Conservation (phyloP, 768 basidiomycete species). For the Pleurotus eryngii region DNA sequence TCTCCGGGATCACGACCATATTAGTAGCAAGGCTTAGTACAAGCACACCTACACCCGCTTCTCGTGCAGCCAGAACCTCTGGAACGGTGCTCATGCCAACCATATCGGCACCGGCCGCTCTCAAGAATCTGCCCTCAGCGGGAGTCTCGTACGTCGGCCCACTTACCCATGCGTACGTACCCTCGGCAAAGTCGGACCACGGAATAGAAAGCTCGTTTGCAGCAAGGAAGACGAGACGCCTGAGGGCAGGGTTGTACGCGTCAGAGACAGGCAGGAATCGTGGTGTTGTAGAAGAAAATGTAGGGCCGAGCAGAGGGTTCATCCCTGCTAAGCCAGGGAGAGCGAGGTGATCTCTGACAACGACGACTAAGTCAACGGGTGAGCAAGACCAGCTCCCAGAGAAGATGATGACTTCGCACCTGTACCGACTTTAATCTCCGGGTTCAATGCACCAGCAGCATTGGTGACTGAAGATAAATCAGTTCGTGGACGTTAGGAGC, state of each 20-base stretch:
- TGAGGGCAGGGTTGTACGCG: constrained; percentile 71
- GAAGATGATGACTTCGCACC: constrained; percentile 41
- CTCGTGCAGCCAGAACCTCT: constrained; percentile 77
- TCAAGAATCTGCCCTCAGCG: constrained; percentile 78
- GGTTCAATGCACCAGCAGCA: constrained; percentile 81
- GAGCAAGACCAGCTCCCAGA: constrained; percentile 10
- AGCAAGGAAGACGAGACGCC: constrained; percentile 71
- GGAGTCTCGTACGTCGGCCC: constrained; percentile 91
- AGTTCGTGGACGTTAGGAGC: not conserved
- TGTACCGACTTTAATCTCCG: constrained; percentile 71
- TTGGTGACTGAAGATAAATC: constrained; percentile 64
- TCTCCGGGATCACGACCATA: constrained; percentile 69
- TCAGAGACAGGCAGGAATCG: constrained; percentile 85
- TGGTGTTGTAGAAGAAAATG: constrained; percentile 50
- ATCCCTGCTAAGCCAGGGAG: constrained; percentile 72
- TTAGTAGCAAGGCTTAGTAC: constrained; percentile 87
- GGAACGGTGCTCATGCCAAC: constrained; percentile 94
- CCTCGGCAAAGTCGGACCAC: constrained; percentile 64
- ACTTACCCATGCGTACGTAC: constrained; percentile 86
- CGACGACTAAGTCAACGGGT: constrained; percentile 56
- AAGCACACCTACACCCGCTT: constrained; percentile 72
- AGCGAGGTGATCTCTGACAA: constrained; percentile 81
- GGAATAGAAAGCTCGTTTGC: constrained; percentile 57
- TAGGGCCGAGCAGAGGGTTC: constrained; percentile 78
- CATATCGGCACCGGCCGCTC: constrained; percentile 77